These are phyloP conservation scores for Mortierella sp. DNA, from an alignment of 371 early-diverging fungal genomes.

Conservation along the genomic window DNA sequence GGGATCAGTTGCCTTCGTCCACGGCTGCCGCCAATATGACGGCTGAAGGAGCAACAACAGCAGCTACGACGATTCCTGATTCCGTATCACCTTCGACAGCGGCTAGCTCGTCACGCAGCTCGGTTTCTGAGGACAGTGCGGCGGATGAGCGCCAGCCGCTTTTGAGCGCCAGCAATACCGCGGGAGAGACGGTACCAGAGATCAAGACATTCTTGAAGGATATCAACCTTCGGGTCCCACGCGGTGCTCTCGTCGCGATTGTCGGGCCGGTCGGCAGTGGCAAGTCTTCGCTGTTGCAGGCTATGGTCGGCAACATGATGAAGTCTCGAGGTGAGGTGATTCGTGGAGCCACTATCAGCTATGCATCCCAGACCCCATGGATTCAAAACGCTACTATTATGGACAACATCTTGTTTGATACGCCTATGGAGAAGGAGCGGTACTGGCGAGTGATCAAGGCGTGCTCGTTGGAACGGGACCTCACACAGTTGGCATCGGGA, in stretches of 20 bases:
- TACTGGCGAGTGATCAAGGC: constrained; percentile 77
- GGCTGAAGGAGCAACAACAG: not conserved
- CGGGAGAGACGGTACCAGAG: not conserved
- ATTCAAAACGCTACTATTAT: constrained; percentile 82
- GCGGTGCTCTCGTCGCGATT: constrained; percentile 77
- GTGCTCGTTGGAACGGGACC: constrained; percentile 80
- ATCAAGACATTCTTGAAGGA: constrained; percentile 43
- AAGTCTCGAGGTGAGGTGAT: constrained; percentile 30
- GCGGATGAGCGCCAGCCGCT: constrained; percentile 27
- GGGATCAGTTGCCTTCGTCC: constrained; percentile 60
- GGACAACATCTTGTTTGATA: constrained; percentile 88
- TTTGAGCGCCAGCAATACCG: not conserved
- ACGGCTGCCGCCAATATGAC: not conserved
- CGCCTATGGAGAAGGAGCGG: constrained; percentile 70
- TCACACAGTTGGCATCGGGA: constrained; percentile 81
- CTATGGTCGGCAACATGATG: constrained; percentile 66
- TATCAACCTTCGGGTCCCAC: constrained; percentile 72
- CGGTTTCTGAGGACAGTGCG: not conserved
- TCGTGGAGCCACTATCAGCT: constrained; percentile 53
- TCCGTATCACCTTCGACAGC: not conserved
- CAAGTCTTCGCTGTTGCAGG: constrained; percentile 69
- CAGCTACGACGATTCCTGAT: not conserved
- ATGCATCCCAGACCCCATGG: constrained; percentile 87
- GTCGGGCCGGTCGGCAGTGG: constrained; percentile 91
- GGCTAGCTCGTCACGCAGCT: not conserved